Evolutionary conservation across 73 alveolate species (phyloP).

Genomic region (Paramecium tetraurelia): DNA sequence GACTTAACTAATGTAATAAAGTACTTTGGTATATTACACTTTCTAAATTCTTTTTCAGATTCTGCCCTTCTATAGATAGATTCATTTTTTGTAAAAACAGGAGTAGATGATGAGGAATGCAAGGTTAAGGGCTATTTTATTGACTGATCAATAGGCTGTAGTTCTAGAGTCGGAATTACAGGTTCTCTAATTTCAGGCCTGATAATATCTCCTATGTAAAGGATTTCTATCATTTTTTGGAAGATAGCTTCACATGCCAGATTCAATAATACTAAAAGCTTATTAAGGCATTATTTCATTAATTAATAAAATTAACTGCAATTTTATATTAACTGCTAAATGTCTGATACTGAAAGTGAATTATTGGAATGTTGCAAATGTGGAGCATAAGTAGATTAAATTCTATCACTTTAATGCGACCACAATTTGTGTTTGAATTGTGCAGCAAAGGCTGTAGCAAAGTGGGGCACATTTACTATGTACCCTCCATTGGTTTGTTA

Average conservation of each 20-base stretch:
- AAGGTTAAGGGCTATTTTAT: neutral
- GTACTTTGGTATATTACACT: neutral
- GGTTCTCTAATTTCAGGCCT: neutral
- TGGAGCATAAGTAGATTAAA: constrained; percentile 48
- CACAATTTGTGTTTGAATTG: constrained; percentile 56
- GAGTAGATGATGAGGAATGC: neutral
- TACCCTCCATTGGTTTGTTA: constrained; percentile 47
- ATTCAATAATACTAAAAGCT: neutral
- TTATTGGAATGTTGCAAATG: constrained; percentile 50
- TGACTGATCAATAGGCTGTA: neutral
- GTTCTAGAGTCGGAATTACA: neutral
- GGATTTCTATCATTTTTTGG: neutral
- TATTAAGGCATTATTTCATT: neutral
- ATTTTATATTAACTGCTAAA: constrained; percentile 8
- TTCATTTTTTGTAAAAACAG: constrained; percentile 6
- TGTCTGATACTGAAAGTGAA: constrained; percentile 37
- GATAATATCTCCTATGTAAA: neutral
- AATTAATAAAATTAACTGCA: neutral
- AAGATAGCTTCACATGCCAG: neutral
- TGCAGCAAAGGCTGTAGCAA: constrained; percentile 43
- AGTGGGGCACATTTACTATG: neutral
- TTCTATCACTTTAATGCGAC: constrained; percentile 43
- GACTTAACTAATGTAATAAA: neutral
- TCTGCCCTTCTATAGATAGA: constrained; percentile 20
- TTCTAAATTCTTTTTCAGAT: neutral